phyloP scores from a whole-genome alignment of 1,139 yeast genomes.

The Suhomyces ambrosiae region DNA sequence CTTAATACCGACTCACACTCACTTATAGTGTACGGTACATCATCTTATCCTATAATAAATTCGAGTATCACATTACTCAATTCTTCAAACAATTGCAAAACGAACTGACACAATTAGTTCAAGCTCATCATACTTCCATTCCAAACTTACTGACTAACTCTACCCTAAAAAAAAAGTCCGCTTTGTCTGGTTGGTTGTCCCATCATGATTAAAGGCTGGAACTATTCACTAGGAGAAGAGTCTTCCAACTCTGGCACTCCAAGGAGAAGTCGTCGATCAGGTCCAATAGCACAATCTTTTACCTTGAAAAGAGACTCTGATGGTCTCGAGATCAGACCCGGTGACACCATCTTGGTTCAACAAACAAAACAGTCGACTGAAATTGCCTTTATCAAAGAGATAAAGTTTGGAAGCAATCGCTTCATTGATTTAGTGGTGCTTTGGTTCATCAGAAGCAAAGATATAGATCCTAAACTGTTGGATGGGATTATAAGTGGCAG shows the following conservation, averaged over 20 bases:
- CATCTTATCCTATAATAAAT: too few relatives aligned
- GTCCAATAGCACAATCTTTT: slow-evolving; percentile 15
- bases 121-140: too few relatives aligned
- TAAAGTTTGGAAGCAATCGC: slow-evolving; percentile 40
- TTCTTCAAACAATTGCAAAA: too few relatives aligned
- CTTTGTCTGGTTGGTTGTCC: too few relatives aligned
- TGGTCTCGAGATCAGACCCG: slow-evolving; percentile 39
- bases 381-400: slow-evolving; percentile 44
- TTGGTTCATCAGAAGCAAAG: slow-evolving; percentile 35
- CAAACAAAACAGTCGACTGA: slow-evolving; percentile 19
- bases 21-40: too few relatives aligned
- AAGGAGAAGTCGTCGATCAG: slow-evolving; percentile 20
- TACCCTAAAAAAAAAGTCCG: too few relatives aligned
- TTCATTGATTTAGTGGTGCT: slow-evolving; percentile 41
- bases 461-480: slow-evolving; percentile 23
- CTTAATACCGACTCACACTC: too few relatives aligned
- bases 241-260: slow-evolving; percentile 9
- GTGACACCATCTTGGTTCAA: slow-evolving; percentile 40
- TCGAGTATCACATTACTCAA: too few relatives aligned
- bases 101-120: too few relatives aligned
- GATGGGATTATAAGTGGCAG: slow-evolving; percentile 22
- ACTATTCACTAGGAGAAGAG: slow-evolving; percentile 21
- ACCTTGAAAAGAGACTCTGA: slow-evolving; percentile 34
- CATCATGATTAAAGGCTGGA: slow-evolving; percentile 35
- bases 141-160: too few relatives aligned